These are phyloP conservation scores for Erysimum pusillum DNA, from an alignment of 441 rosid genomes.

Conservation along the genomic window DNA sequence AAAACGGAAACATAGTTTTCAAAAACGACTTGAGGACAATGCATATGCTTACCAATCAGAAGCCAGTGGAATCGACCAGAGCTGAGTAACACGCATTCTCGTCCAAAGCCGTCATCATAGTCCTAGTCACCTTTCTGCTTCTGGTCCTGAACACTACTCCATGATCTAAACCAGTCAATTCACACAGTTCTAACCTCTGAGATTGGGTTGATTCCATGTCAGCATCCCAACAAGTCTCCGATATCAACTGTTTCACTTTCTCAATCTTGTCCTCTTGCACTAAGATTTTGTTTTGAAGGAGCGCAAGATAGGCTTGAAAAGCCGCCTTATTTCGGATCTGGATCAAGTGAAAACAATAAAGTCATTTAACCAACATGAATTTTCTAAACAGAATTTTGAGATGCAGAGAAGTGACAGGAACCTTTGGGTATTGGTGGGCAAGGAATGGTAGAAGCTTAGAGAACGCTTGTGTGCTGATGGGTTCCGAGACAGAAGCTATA, in stretches of 20 bases:
- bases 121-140: conserved; percentile 40
- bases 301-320: conserved; percentile 70
- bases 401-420: conserved; percentile 30
- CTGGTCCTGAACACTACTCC: conserved; percentile 44
- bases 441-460: conserved; percentile 71
- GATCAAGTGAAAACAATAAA: conserved; percentile 28
- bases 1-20: neutral
- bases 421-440: conserved; percentile 89
- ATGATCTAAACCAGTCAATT: conserved; percentile 64
- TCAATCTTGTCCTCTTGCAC: conserved; percentile 69
- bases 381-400: conserved; percentile 6
- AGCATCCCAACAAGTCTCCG: conserved; percentile 82
- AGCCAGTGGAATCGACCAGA: conserved; percentile 81
- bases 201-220: conserved; percentile 64
- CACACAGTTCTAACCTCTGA: conserved; percentile 59
- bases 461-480: conserved; percentile 66
- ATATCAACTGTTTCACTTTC: conserved; percentile 68
- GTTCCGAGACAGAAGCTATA: conserved; percentile 66
- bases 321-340: conserved; percentile 91
- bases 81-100: conserved; percentile 92
- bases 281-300: conserved; percentile 66
- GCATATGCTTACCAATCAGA: conserved; percentile 45
- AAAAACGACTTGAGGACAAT: neutral
- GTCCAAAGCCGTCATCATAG: conserved; percentile 51
- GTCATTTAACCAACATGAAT: neutral